Conservation (phyloP, 73 alveolate genomes). For the Paraurostyla sp. region DNA sequence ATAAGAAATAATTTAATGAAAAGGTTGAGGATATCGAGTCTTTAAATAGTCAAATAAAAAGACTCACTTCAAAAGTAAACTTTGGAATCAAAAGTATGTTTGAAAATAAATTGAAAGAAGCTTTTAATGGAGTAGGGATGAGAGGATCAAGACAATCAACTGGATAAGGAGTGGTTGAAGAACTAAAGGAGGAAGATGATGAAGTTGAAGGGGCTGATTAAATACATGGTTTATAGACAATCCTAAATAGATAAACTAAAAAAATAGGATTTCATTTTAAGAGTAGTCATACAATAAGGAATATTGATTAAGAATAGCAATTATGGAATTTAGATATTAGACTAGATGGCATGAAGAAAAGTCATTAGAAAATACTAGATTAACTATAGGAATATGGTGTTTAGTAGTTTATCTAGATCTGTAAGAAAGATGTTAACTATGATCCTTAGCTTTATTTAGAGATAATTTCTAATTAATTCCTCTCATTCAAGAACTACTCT, state of each 20-base stretch:
- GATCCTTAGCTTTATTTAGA: conserved; percentile 9
- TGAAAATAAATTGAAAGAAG: conserved; percentile 25
- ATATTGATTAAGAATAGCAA: not conserved
- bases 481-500: not conserved
- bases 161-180: not conserved
- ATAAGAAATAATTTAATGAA: conserved; percentile 44
- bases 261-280: conserved; percentile 3
- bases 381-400: not conserved
- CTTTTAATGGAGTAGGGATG: too few relatives aligned
- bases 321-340: not conserved
- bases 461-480: not conserved
- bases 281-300: too few relatives aligned
- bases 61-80: not conserved
- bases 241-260: not conserved
- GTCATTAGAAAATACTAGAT: not conserved
- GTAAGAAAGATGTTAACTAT: conserved; percentile 29
- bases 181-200: not conserved
- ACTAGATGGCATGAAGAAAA: not conserved
- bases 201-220: not conserved
- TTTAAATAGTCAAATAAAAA: conserved; percentile 4
- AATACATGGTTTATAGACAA: not conserved
- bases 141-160: too few relatives aligned
- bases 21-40: conserved; percentile 38
- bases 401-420: not conserved
- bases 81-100: conserved; percentile 36